Conservation (phyloP, 1,284 basidiomycete genomes). For the Leccinum subatratum region DNA sequence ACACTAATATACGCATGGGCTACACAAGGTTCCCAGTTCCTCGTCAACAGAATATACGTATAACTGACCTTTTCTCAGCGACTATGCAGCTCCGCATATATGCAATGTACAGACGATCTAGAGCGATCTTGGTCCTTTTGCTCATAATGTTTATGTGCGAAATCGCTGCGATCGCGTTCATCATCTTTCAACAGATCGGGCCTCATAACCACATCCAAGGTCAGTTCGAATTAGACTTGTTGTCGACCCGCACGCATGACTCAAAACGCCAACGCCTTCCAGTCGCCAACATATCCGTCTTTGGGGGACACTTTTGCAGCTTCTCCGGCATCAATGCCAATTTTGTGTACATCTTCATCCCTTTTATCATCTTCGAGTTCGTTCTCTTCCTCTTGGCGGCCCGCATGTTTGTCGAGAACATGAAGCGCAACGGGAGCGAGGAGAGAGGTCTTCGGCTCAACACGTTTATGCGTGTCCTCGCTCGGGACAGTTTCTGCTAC, state of each 20-base stretch:
- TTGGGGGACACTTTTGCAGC: conserved; percentile 15
- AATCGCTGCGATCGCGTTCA: conserved; percentile 24
- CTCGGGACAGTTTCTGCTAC: conserved; percentile 31
- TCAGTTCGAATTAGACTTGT: conserved; percentile 5
- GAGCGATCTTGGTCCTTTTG: conserved; percentile 19
- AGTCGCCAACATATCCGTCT: conserved; percentile 9
- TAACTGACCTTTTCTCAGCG: conserved; percentile 14
- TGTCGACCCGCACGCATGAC: not conserved
- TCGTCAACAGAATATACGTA: not conserved
- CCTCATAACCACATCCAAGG: conserved; percentile 23
- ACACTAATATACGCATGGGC: conserved; percentile 32
- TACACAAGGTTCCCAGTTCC: conserved; percentile 27
- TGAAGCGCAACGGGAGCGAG: conserved; percentile 4
- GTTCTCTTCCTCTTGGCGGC: conserved; percentile 25
- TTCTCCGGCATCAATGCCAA: conserved; percentile 22
- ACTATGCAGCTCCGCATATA: conserved; percentile 34
- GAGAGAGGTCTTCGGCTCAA: conserved; percentile 11
- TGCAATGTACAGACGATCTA: conserved; percentile 29
- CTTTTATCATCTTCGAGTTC: conserved; percentile 29
- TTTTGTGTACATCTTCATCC: conserved; percentile 31
- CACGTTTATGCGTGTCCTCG: conserved; percentile 26
- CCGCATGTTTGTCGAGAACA: conserved; percentile 17
- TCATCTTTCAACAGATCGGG: conserved; percentile 28
- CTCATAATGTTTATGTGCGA: conserved; percentile 23
- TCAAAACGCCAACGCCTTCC: not conserved